These are phyloP conservation scores for Microcyclosporella mali DNA, from an alignment of 2,329 filamentous ascomycete species.

Conservation along the genomic window DNA sequence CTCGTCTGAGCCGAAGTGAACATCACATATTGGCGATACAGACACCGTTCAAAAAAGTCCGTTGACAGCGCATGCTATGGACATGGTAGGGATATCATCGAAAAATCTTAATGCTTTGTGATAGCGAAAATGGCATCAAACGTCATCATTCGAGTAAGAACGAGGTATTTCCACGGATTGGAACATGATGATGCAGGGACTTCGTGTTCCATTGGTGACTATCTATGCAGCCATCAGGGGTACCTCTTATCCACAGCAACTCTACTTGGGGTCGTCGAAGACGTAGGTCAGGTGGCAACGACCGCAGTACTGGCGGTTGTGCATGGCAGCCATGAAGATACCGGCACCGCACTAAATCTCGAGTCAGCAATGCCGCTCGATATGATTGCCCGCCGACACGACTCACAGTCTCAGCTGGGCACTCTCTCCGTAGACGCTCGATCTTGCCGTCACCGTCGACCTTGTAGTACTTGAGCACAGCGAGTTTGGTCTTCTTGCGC, in stretches of 20 bases:
- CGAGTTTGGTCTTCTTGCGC: constrained; percentile 99
- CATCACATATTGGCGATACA: no score
- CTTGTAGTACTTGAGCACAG: constrained; percentile 99
- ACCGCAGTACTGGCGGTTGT: constrained; percentile 96
- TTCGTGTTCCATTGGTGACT: neutral
- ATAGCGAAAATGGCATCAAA: no score
- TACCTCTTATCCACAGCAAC: constrained; percentile 1
- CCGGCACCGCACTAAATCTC: constrained; percentile 83
- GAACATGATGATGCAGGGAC: neutral
- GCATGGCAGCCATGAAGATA: constrained; percentile 99
- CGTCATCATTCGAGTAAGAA: no score
- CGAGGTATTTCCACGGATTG: no score
- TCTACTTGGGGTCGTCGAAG: constrained; percentile 52
- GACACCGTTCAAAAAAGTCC: no score
- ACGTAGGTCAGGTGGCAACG: constrained; percentile 66
- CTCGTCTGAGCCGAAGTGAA: no score
- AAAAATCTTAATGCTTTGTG: no score
- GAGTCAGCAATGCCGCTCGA: constrained; percentile 5
- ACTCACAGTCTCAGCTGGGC: constrained; percentile 79
- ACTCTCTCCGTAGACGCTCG: constrained; percentile 97
- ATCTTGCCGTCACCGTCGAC: constrained; percentile 99
- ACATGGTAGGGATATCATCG: no score
- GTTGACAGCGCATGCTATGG: no score
- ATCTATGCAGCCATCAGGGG: neutral
- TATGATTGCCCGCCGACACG: constrained; percentile 20